These are phyloP conservation scores for Phoma sp. DNA, from an alignment of 2,329 filamentous ascomycete species.

Conservation along the genomic window DNA sequence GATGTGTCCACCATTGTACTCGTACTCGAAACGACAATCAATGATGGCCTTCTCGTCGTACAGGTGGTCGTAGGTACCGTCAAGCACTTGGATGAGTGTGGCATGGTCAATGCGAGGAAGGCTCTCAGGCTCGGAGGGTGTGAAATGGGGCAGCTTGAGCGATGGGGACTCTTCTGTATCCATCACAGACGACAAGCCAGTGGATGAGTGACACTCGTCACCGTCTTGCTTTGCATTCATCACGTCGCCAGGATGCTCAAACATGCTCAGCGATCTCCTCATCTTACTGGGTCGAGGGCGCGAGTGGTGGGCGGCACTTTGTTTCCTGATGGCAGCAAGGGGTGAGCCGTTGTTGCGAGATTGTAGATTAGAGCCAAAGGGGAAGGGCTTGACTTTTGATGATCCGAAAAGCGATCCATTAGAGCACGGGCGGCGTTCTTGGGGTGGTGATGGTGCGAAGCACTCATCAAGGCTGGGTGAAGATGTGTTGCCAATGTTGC, in stretches of 20 bases:
- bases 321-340: conserved; percentile 70
- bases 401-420: conserved; percentile 62
- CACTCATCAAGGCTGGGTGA: conserved; percentile 77
- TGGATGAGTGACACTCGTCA: conserved; percentile 61
- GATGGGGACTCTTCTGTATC: conserved; percentile 80
- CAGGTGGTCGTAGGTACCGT: conserved; percentile 77
- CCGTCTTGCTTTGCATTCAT: conserved; percentile 74
- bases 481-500: conserved; percentile 60
- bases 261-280: conserved; percentile 95
- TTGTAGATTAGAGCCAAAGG: conserved; percentile 58
- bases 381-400: conserved; percentile 70
- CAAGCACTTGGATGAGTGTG: conserved; percentile 84
- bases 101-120: conserved; percentile 85
- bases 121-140: conserved; percentile 80
- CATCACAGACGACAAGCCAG: conserved; percentile 74
- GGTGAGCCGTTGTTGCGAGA: conserved; percentile 77
- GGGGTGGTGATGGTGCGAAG: conserved; percentile 80
- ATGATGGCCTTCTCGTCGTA: conserved; percentile 87
- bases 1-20: conserved; percentile 96
- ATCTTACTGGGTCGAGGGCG: conserved; percentile 73
- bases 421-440: conserved; percentile 67
- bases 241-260: conserved; percentile 87
- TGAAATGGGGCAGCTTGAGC: conserved; percentile 82
- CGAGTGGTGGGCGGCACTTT: conserved; percentile 68
- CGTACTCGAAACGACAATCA: conserved; percentile 98